Percentiles rank a stretch among this genome's conserved stretches.
phyloP scores from a whole-genome alignment of 805 yeast species.

The Starmerella roubikii region DNA sequence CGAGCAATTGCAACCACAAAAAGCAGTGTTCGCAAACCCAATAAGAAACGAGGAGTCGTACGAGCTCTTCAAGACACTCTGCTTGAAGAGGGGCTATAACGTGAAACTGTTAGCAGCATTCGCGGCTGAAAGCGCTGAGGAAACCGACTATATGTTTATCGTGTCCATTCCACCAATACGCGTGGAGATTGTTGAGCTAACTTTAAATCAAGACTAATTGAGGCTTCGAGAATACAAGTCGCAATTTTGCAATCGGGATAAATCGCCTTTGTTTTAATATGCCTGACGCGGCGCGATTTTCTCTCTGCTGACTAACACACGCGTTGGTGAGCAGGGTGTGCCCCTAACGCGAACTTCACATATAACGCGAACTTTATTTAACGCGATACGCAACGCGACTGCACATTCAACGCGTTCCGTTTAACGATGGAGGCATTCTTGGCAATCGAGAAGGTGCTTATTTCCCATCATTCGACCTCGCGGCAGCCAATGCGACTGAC shows the following conservation, averaged over 20 bases:
- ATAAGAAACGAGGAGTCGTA: constrained; percentile 10
- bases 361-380: too few relatives aligned
- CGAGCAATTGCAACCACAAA: constrained; percentile 3
- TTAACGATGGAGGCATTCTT: constrained; percentile 16
- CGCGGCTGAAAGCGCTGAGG: constrained; percentile 4
- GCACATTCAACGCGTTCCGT: not conserved
- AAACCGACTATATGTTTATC: constrained; percentile 12
- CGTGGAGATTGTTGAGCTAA: constrained; percentile 9
- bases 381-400: too few relatives aligned
- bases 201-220: too few relatives aligned
- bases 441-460: constrained; percentile 20
- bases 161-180: constrained; percentile 15
- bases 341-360: too few relatives aligned
- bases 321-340: too few relatives aligned
- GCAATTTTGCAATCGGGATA: too few relatives aligned
- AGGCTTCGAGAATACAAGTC: too few relatives aligned
- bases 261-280: too few relatives aligned
- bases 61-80: constrained; percentile 5
- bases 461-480: constrained; percentile 18
- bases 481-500: constrained; percentile 18
- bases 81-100: not conserved
- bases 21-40: constrained; percentile 10
- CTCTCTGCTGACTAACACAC: too few relatives aligned
- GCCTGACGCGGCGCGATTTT: too few relatives aligned
- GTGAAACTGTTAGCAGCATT: not conserved